phyloP scores from a whole-genome alignment of 331 rosid species.

The Telfairia occidentalis region DNA sequence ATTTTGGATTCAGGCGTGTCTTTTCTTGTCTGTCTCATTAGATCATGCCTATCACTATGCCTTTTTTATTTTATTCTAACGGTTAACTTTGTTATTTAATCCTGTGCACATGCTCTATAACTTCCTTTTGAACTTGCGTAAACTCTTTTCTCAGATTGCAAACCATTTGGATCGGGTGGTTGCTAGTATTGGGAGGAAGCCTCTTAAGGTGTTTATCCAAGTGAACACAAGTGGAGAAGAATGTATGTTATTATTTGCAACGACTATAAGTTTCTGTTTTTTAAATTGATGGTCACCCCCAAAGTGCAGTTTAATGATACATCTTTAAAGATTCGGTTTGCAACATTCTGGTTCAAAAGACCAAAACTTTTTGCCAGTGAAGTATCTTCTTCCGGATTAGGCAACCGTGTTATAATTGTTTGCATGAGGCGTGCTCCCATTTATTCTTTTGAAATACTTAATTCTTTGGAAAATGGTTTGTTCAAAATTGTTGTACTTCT shows the following conservation, averaged over 20 bases:
- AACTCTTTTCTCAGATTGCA: conserved; percentile 45
- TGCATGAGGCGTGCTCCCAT: background rate
- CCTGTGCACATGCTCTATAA: background rate
- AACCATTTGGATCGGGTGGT: conserved; percentile 58
- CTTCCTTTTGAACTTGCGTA: background rate
- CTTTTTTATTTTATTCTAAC: background rate
- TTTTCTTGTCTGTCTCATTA: background rate
- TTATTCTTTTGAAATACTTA: background rate
- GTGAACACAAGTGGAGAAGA: conserved; percentile 95
- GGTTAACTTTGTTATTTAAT: background rate
- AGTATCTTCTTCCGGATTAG: background rate
- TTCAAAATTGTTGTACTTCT: background rate
- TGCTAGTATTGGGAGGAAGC: conserved; percentile 62
- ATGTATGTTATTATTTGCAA: conserved; percentile 34
- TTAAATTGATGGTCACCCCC: background rate
- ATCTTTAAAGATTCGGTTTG: background rate
- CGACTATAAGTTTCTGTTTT: background rate
- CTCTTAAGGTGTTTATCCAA: conserved; percentile 72
- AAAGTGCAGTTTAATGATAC: background rate
- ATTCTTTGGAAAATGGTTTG: background rate
- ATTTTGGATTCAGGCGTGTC: background rate
- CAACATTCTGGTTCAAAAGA: background rate
- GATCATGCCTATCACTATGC: background rate
- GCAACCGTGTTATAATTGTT: background rate
- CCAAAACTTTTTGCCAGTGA: background rate